A percentile compares a stretch with the other conserved stretches of the same genome.
phyloP scores from a whole-genome alignment of 1,284 basidiomycete species.

The Sanghuangporus sanghuang region DNA sequence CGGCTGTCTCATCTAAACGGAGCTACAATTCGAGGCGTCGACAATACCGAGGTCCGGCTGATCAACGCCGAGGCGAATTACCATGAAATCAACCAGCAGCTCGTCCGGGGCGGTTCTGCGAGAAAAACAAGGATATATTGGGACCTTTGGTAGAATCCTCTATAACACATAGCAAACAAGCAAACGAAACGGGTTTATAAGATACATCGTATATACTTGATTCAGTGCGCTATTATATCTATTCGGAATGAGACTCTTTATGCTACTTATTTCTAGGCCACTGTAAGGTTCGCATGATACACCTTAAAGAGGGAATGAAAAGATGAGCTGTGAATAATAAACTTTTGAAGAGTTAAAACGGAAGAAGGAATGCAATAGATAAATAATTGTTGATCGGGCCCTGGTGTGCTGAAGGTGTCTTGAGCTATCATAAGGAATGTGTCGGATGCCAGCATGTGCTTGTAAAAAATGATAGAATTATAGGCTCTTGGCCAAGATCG shows the following conservation, averaged over 20 bases:
- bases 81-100: no score
- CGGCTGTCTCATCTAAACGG: no score
- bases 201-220: not conserved
- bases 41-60: not conserved
- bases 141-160: not conserved
- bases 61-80: not conserved
- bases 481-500: not conserved
- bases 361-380: not conserved
- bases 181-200: not conserved
- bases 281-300: not conserved
- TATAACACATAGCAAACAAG: not conserved
- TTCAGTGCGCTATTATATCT: not conserved
- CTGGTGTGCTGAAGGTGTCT: not conserved
- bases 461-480: not conserved
- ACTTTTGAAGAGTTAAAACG: not conserved
- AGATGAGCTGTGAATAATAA: not conserved
- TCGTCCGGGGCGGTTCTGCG: not conserved
- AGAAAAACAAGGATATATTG: not conserved
- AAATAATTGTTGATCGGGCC: not conserved
- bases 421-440: conserved; percentile 1
- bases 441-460: not conserved
- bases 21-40: no score
- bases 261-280: not conserved
- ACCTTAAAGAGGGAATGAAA: not conserved
- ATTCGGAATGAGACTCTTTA: not conserved